Evolutionary conservation across 495 filamentous ascomycete species (phyloP), one percentile per base, ranked within the genome.

Genomic region (Umbilicaria muhlenbergii): DNA sequence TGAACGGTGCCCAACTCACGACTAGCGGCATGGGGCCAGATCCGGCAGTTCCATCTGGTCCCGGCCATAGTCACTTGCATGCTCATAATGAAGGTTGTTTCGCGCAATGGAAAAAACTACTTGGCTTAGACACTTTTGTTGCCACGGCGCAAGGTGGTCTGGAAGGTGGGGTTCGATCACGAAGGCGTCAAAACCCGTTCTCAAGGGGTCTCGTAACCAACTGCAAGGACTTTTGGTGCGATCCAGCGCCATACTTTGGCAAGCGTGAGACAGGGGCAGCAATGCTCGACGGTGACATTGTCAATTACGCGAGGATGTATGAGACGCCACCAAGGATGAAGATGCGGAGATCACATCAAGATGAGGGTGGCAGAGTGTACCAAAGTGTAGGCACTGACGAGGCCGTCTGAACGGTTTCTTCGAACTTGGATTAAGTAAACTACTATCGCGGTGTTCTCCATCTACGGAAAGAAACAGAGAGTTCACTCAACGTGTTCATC

Each of bases 161-260:
- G 28, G 71, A 73, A 1, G 72, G 66, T 36, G 67, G 65, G 32
- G 64, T 65, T 14, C 65, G 70, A 36, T 54, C 60, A 13, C 55
- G 57, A 15, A 67, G 65, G 19, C 73, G 75, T 43, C 64, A 67
- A 28, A 98, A 98, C 52, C 86, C 85, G 0, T 98, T 86, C 59
- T 88, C 81, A 28, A 71, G 74, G 32, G 91, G 92, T 14, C 58
- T 84, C 13, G 47, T 89, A 21, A 77, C 76, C 31, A 98, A 98
- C 51, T 96, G 89, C 55, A 86, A 77, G 44, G 91, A 98, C 60
- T 98, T 98, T 60, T 98, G 86, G 84, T 86, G 83, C 52, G 91
- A 95, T 55, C 74, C 83, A 0, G 75, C 80, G 14, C 87, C 91
- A 7, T 53, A 92, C 28, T 86, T 95, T 61, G 77, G 83, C 32